Base-by-base conservation (phyloP, 805 yeast genomes). In the Saccharomycopsis fermentans region DNA sequence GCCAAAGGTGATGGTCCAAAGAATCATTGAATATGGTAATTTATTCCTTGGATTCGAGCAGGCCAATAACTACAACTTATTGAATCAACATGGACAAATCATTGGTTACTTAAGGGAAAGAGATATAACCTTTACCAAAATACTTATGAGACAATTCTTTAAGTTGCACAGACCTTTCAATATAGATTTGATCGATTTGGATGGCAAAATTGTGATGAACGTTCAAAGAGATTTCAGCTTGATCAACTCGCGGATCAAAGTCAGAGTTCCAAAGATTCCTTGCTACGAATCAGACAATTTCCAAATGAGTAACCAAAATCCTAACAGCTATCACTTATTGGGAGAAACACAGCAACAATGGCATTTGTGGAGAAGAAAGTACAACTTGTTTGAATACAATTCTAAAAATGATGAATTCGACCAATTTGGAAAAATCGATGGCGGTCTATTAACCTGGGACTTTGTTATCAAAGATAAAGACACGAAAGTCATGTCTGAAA, bases 271-370 rank as follows among this genome's bases (percentile, higher is more conserved):
- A 0, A 78, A 81, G 1, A 62, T 63, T 59, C 59, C 66, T 59
- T 70, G 71, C 56, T 56, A 59, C 5, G 63, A 72, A 24, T 64
- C 71, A 11, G 72, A 75, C 59, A 70, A 71, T 43, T 43, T 43
- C 26, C 50, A 43, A 43, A 21, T 43, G 50, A 81, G 77, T 54
- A 73, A 72, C 14, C 79, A 54, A 27, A 16, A 24, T 36, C 21
- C 32, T 4, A 54, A 77, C 0, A 26, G 26, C 26, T 26, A 34
- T 14, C 14, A 27, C 17, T 67, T 82, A 4, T 73, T 94, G 19
- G 98, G 98, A 1, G 97, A 92, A 69, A 80, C 89, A 29, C 82
- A 87, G 4, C 99, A 94, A 70, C 84, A 86, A 63, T 94, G 97
- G 97, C 98, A 94, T 73, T 74, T 86, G 48, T 91, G 97, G 96